Conservation (phyloP, 2,329 filamentous ascomycete genomes). For the Cyclaneusma minus region DNA sequence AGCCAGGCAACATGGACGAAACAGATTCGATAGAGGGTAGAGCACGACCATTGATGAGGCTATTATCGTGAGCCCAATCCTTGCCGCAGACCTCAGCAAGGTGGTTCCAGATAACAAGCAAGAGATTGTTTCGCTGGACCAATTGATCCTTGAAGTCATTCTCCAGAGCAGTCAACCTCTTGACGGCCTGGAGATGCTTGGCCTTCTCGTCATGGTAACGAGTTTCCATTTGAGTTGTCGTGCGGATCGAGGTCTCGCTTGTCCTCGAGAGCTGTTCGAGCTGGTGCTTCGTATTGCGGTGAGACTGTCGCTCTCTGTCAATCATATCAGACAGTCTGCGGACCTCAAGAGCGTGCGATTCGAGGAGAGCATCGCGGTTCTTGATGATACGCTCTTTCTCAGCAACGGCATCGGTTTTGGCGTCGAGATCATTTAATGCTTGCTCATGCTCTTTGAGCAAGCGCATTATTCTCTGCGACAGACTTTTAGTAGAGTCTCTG, state of each 20-base stretch:
- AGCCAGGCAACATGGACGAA: constrained; percentile 69
- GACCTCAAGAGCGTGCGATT: constrained; percentile 75
- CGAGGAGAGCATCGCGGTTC: constrained; percentile 74
- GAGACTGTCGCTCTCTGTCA: constrained; percentile 75
- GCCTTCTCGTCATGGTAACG: constrained; percentile 77
- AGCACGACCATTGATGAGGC: constrained; percentile 71
- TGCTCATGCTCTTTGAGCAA: constrained; percentile 78
- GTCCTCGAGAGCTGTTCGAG: constrained; percentile 82
- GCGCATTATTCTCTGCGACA: constrained; percentile 57
- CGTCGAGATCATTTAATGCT: constrained; percentile 68
- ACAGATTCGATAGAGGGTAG: constrained; percentile 77
- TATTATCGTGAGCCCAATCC: constrained; percentile 85
- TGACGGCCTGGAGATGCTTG: constrained; percentile 59
- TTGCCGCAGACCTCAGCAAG: constrained; percentile 73
- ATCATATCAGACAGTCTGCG: constrained; percentile 74
- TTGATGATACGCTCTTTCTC: constrained; percentile 87
- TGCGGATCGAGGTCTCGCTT: constrained; percentile 73
- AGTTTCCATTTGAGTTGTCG: constrained; percentile 69
- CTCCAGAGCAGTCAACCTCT: constrained; percentile 59
- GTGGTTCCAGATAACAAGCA: constrained; percentile 81
- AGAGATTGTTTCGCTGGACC: constrained; percentile 72
- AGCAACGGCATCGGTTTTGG: constrained; percentile 58
- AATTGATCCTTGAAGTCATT: constrained; percentile 74
- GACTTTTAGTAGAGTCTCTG: background rate
- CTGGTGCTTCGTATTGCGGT: constrained; percentile 73